Conservation (phyloP, 1,139 yeast genomes). For the Taphrina confusa region DNA sequence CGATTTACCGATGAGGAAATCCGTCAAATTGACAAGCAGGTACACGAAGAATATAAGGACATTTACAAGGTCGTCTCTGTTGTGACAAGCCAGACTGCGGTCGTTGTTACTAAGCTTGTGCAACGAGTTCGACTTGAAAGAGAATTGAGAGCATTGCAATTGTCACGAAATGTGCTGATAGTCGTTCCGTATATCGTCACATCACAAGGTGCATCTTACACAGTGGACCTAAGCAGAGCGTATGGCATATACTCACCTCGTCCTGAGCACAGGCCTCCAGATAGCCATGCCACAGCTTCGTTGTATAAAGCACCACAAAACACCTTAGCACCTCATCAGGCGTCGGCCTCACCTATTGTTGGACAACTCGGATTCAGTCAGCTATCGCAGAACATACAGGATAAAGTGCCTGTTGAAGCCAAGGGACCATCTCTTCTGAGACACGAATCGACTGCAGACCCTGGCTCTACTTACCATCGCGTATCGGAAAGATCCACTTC, state of each 20-base stretch:
- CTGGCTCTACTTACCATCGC: background rate
- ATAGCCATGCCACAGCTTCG: no score
- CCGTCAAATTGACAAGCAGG: background rate
- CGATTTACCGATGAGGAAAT: background rate
- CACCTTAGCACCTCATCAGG: no score
- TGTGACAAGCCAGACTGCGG: background rate
- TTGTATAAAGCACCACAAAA: no score
- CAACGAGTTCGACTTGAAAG: slow-evolving; percentile 9
- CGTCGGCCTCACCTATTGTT: no score
- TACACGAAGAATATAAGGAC: background rate
- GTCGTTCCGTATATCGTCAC: background rate
- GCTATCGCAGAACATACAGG: no score
- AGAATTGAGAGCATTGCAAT: background rate
- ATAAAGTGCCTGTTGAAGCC: no score
- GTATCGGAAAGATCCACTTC: background rate
- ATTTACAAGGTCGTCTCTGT: background rate
- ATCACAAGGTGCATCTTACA: no score
- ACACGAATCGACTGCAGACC: slow-evolving; percentile 24
- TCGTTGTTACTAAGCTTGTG: slow-evolving; percentile 3
- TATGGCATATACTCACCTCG: background rate
- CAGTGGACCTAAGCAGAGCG: background rate
- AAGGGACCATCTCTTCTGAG: slow-evolving; percentile 8
- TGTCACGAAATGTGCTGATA: background rate
- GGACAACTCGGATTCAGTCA: no score
- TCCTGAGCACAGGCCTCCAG: no score